A percentile compares a stretch with the other conserved stretches of the same genome.
These are phyloP conservation scores for Linnemannia exigua DNA, from an alignment of 192 early-diverging fungal genomes.

Conservation along the genomic window DNA sequence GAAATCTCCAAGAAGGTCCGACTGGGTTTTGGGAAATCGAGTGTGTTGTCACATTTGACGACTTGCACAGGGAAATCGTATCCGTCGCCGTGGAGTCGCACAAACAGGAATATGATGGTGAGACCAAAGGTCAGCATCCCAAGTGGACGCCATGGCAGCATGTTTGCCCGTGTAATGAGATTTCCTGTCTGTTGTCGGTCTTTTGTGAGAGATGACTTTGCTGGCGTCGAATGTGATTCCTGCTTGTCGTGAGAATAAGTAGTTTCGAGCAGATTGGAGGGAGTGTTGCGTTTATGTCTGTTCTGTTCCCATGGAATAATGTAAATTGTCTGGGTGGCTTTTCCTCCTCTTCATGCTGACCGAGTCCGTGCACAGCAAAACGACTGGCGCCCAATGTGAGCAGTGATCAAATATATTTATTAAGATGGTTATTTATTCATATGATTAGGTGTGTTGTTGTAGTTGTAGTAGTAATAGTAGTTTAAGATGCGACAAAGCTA, in stretches of 20 bases:
- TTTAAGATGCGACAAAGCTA: constrained; percentile 75
- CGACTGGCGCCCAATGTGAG: neutral
- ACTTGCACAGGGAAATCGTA: constrained; percentile 40
- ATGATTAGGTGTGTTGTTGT: neutral
- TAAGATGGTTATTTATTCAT: neutral
- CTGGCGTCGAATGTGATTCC: neutral
- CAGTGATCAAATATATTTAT: neutral
- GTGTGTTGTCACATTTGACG: neutral
- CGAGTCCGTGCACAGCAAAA: neutral
- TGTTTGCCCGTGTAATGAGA: neutral
- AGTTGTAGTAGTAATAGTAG: neutral
- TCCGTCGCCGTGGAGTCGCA: constrained; percentile 46
- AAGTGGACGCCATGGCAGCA: constrained; percentile 49
- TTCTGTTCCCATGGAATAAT: neutral
- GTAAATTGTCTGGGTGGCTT: neutral
- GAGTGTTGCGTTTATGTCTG: no score
- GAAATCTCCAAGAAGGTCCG: constrained; percentile 39
- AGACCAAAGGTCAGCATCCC: constrained; percentile 46
- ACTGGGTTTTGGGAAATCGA: constrained; percentile 21
- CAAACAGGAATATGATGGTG: constrained; percentile 47
- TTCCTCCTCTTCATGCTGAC: neutral
- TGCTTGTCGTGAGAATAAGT: neutral
- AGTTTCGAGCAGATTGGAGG: no score
- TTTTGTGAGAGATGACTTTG: neutral
- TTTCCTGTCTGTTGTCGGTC: neutral